Percentiles rank a stretch among this genome's conserved stretches.
phyloP scores from a whole-genome alignment of 2,329 filamentous ascomycete species.

The Botrytis paeoniae region DNA sequence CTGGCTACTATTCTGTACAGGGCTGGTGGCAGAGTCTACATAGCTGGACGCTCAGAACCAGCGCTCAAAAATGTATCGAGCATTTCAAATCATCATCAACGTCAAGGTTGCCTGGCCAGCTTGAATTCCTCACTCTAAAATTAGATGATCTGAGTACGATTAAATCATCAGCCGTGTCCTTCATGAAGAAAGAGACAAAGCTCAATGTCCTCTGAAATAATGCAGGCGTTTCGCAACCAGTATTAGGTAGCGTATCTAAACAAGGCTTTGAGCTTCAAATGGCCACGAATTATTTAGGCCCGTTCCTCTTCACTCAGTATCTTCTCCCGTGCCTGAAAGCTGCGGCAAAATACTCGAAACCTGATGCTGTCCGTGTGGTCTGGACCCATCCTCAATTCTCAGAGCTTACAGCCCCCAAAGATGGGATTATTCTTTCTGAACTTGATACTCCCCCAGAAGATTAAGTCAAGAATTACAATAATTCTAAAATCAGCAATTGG shows the following conservation, averaged over 20 bases:
- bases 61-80: conserved; percentile 39
- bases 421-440: conserved; percentile 10
- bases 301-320: conserved; percentile 27
- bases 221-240: conserved; percentile 38
- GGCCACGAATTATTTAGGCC: conserved; percentile 24
- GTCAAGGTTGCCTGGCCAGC: conserved; percentile 19
- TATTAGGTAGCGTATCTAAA: conserved; percentile 15
- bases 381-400: conserved; percentile 21
- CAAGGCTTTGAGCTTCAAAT: conserved; percentile 25
- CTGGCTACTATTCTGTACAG: conserved; percentile 48
- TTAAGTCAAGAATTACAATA: conserved; percentile 20
- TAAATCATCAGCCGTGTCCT: conserved; percentile 37
- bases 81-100: conserved; percentile 21
- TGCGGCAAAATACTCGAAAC: conserved; percentile 6
- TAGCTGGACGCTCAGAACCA: conserved; percentile 45
- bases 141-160: conserved; percentile 40
- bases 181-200: conserved; percentile 36
- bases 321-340: conserved; percentile 43
- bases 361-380: conserved; percentile 21
- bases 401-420: conserved; percentile 14
- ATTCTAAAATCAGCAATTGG: conserved; percentile 28
- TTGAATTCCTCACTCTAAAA: conserved; percentile 40
- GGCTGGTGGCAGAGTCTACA: conserved; percentile 48
- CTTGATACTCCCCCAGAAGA: conserved; percentile 6
- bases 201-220: conserved; percentile 42